These are phyloP conservation scores for Neocallimastix lanati DNA, from an alignment of 192 early-diverging fungal species.

Conservation along the genomic window DNA sequence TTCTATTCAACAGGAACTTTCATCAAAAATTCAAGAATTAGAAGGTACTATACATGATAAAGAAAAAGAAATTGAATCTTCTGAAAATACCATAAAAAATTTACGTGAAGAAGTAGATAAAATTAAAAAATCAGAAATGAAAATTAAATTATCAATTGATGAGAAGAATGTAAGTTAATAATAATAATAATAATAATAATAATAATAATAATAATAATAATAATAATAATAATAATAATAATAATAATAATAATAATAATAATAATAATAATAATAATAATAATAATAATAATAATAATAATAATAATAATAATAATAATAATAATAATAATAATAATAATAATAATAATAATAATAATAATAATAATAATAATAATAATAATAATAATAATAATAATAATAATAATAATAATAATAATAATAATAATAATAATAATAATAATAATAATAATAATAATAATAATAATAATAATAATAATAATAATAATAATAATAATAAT, in stretches of 20 bases:
- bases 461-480: background rate
- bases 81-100: background rate
- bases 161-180: background rate
- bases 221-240: background rate
- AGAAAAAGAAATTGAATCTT: background rate
- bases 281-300: background rate
- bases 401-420: background rate
- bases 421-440: background rate
- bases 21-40: background rate
- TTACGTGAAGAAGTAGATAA: background rate
- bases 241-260: background rate
- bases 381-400: background rate
- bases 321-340: background rate
- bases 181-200: background rate
- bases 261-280: background rate
- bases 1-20: background rate
- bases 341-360: background rate
- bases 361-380: background rate
- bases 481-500: background rate
- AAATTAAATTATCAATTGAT: background rate
- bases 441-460: background rate
- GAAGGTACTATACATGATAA: background rate
- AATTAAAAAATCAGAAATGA: background rate
- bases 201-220: background rate
- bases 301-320: background rate